Evolutionary conservation across 345 rosid genomes (phyloP), one percentile per base, ranked within the genome.

Genomic region (Erucastrum elatum): DNA sequence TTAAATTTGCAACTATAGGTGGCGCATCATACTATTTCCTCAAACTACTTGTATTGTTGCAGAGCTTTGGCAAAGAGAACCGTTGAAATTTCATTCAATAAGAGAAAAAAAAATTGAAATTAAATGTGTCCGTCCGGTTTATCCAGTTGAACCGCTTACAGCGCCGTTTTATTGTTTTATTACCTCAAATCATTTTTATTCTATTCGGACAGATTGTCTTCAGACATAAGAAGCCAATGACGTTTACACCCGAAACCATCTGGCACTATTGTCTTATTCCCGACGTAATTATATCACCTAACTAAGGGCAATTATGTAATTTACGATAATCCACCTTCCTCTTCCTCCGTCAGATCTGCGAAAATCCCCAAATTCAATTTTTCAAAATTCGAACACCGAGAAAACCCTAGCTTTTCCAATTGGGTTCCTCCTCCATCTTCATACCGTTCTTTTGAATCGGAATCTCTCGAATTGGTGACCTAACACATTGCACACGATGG

Each of bases 1-100:
- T 92, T 77, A 90, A 90, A 53, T 87, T 88, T 60, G 98, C 99
- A 62, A 88, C 96, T 1, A 84, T 91, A 10, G 97, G 98, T n/a
- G 98, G 97, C 10, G 90, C 71, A 1, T 94, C 98, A 0, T 91
- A 85, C 70, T 84, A 83, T 80, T 84, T 91, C 49, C 89, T 91
- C 31, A 83, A 84, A 44, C 39, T 91, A 84, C 88, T 91, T 65
- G 68, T 84, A 2, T 79, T 88, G 15, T 77, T 91, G 4, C 88
- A 78, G 70, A 88, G 75, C 17, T 75, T 85, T 51, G 87, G 84
- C 64, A 86, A 85, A 67, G 49, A 75, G 60, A 81, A 8, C 64
- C 17, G 56, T 70, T 70, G 46, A 51, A 51, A 1, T 61, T 58
- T 71, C 11, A 56, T 35, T 72, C 3, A 8, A 53, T 71, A 35